These are phyloP conservation scores for Cutaneotrichosporon sp. DNA, from an alignment of 1,284 basidiomycete species.

Conservation along the genomic window DNA sequence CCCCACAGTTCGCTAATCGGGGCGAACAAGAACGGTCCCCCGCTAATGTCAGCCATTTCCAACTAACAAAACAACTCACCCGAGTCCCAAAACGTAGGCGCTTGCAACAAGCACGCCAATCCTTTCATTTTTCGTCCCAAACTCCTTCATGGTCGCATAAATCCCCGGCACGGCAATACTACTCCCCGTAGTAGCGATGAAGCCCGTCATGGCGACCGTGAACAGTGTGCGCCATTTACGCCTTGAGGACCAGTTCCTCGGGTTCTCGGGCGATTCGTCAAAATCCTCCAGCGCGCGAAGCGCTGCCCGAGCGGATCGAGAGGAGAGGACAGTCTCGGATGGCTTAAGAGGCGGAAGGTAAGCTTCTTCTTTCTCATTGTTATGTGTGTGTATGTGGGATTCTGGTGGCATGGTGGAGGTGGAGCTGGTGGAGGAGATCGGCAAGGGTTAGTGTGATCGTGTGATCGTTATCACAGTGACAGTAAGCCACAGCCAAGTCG, in stretches of 20 bases:
- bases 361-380: background rate
- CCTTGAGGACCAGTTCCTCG: conserved; percentile 40
- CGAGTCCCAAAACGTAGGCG: conserved; percentile 49
- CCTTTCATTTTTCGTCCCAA: conserved; percentile 40
- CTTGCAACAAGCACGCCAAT: conserved; percentile 44
- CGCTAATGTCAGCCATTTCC: conserved; percentile 27
- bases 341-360: conserved; percentile 18
- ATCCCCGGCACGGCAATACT: conserved; percentile 48
- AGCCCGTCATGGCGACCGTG: conserved; percentile 46
- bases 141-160: conserved; percentile 38
- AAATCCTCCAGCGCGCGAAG: conserved; percentile 34
- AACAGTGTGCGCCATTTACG: conserved; percentile 40
- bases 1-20: conserved; percentile 56
- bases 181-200: conserved; percentile 47
- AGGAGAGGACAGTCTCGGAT: conserved; percentile 24
- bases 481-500: too few species aligned
- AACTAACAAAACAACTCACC: conserved; percentile 28
- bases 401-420: too few species aligned
- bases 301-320: conserved; percentile 31
- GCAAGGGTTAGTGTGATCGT: too few species aligned
- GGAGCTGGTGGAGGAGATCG: too few species aligned
- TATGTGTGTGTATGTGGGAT: background rate
- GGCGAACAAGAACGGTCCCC: conserved; percentile 55
- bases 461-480: too few species aligned
- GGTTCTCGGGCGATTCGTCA: conserved; percentile 36